phyloP scores from a whole-genome alignment of 805 yeast genomes.

The Metschnikowia drakensbergensis region DNA sequence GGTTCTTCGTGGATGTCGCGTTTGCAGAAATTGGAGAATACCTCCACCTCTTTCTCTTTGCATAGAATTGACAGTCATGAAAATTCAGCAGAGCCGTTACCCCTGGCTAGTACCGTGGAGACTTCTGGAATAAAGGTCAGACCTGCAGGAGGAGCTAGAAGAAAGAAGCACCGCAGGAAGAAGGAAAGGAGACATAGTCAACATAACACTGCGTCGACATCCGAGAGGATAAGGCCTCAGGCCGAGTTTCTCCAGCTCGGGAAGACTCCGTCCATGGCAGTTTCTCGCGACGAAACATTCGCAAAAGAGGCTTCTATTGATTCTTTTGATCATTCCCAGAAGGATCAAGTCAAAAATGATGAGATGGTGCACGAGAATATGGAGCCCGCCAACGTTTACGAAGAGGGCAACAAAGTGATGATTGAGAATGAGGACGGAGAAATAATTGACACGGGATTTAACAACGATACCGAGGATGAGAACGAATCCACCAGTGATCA shows the following conservation, averaged over 20 bases:
- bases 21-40: conserved; percentile 71
- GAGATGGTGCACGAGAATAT: conserved; percentile 4
- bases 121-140: conserved; percentile 62
- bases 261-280: conserved; percentile 19
- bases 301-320: conserved; percentile 1
- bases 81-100: conserved; percentile 21
- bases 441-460: conserved; percentile 52
- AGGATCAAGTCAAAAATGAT: neutral
- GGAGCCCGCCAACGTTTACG: conserved; percentile 39
- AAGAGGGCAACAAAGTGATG: conserved; percentile 66
- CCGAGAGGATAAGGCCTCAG: conserved; percentile 35
- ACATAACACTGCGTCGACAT: conserved; percentile 10
- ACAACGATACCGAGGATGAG: conserved; percentile 1
- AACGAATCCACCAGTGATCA: neutral
- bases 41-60: conserved; percentile 73
- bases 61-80: conserved; percentile 69
- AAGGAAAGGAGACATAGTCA: conserved; percentile 29
- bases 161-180: conserved; percentile 41
- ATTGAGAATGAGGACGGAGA: conserved; percentile 87
- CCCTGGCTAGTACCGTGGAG: conserved; percentile 44
- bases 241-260: conserved; percentile 42
- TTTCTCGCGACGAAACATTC: conserved; percentile 1
- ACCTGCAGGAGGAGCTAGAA: conserved; percentile 72
- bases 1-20: conserved; percentile 77
- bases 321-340: neutral